phyloP scores from a whole-genome alignment of 2,329 filamentous ascomycete species.

The Westerdykella ornata region DNA sequence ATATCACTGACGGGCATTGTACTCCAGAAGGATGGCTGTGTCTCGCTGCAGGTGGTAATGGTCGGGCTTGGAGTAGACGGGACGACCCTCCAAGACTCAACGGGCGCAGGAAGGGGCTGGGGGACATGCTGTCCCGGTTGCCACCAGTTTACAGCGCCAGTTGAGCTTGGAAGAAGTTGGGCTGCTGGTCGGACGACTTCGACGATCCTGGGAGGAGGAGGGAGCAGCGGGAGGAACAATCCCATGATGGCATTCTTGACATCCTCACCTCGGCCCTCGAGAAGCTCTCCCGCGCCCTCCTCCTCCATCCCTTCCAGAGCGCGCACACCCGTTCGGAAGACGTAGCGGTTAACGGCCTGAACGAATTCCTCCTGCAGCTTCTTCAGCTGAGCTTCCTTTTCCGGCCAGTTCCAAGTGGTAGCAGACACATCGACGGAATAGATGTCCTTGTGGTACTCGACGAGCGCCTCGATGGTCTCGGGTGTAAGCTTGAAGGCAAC shows the following conservation, averaged over 20 bases:
- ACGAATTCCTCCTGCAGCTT: slow-evolving; percentile 96
- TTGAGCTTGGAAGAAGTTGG: slow-evolving; percentile 79
- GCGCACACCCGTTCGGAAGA: slow-evolving; percentile 81
- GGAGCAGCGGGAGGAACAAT: slow-evolving; percentile 76
- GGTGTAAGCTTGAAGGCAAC: slow-evolving; percentile 95
- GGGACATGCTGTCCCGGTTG: slow-evolving; percentile 55
- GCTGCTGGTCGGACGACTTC: slow-evolving; percentile 76
- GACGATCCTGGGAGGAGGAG: slow-evolving; percentile 81
- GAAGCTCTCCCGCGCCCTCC: slow-evolving; percentile 87
- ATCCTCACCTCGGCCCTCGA: slow-evolving; percentile 85
- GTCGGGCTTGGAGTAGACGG: slow-evolving; percentile 77
- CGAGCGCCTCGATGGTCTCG: slow-evolving; percentile 86
- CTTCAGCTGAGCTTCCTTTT: slow-evolving; percentile 94
- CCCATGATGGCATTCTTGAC: slow-evolving; percentile 81
- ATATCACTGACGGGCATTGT: slow-evolving; percentile 68
- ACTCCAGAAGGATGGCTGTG: slow-evolving; percentile 68
- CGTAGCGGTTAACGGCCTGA: slow-evolving; percentile 94
- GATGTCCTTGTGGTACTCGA: slow-evolving; percentile 94
- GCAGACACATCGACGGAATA: slow-evolving; percentile 87
- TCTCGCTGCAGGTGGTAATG: slow-evolving; percentile 63
- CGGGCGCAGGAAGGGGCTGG: slow-evolving; percentile 59
- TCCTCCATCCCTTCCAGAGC: slow-evolving; percentile 95
- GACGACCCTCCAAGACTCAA: slow-evolving; percentile 86
- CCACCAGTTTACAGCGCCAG: slow-evolving; percentile 71
- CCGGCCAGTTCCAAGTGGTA: slow-evolving; percentile 87